Evolutionary conservation across 768 basidiomycete genomes (phyloP).

Genomic region (Pisolithus tinctorius): DNA sequence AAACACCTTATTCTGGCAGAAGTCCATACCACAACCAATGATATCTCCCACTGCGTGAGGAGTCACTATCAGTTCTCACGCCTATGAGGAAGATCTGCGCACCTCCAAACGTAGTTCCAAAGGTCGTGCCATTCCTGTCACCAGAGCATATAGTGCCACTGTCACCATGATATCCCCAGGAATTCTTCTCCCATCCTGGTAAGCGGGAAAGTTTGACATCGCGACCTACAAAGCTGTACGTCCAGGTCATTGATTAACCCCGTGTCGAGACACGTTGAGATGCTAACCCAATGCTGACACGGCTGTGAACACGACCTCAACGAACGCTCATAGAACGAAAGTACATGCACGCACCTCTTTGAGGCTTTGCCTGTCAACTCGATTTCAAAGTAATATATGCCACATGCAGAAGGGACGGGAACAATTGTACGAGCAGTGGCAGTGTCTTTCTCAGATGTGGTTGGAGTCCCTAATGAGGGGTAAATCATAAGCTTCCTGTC

Average conservation of each 20-base stretch:
- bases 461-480: constrained; percentile 37
- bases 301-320: constrained; percentile 35
- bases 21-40: constrained; percentile 92
- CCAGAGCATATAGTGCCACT: constrained; percentile 75
- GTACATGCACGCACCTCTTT: constrained; percentile 54
- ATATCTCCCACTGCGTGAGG: constrained; percentile 64
- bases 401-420: constrained; percentile 78
- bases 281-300: constrained; percentile 74
- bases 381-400: constrained; percentile 93
- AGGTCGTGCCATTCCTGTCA: constrained; percentile 63
- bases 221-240: constrained; percentile 54
- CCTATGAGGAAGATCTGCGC: constrained; percentile 22
- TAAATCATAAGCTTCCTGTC: not conserved
- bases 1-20: constrained; percentile 71
- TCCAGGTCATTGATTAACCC: constrained; percentile 8
- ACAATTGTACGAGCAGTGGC: constrained; percentile 74
- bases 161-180: constrained; percentile 93
- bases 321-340: constrained; percentile 3
- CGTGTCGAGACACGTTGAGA: not conserved
- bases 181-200: constrained; percentile 80
- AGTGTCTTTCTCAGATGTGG: constrained; percentile 70
- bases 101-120: constrained; percentile 81
- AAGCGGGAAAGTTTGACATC: constrained; percentile 65
- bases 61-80: not conserved
- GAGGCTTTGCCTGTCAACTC: constrained; percentile 72